phyloP scores from a whole-genome alignment of 257 asterid genomes.

The Solanum sitiens region DNA sequence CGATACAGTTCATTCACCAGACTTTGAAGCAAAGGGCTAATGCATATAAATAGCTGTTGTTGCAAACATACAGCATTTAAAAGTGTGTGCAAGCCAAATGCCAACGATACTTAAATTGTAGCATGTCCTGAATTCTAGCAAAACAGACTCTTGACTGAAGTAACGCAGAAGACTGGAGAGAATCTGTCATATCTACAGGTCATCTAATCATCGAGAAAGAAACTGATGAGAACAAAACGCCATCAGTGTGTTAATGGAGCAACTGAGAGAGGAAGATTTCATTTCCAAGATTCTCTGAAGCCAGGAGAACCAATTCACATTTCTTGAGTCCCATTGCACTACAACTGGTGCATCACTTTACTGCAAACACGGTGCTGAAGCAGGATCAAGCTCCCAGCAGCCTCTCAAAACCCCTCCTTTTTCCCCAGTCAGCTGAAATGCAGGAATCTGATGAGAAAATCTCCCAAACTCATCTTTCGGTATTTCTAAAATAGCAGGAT shows the following conservation, averaged over 20 bases:
- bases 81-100: neutral
- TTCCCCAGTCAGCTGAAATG: slow-evolving; percentile 7
- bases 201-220: neutral
- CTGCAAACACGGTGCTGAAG: slow-evolving; percentile 7
- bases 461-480: slow-evolving; percentile 1
- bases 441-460: slow-evolving; percentile 25
- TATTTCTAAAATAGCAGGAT: slow-evolving; percentile 1
- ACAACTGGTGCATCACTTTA: neutral
- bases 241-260: neutral
- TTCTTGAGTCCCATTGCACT: neutral
- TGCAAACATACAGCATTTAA: neutral
- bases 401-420: slow-evolving; percentile 11
- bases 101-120: neutral
- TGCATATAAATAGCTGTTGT: neutral
- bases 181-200: neutral
- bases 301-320: neutral
- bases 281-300: neutral
- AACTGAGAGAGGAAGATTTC: neutral
- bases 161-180: neutral
- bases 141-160: neutral
- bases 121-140: neutral
- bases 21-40: neutral
- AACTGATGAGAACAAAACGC: neutral
- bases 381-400: slow-evolving; percentile 22
- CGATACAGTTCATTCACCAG: neutral